These are phyloP conservation scores for Radiomyces spectabilis DNA, from an alignment of 192 early-diverging fungal species.

Conservation along the genomic window DNA sequence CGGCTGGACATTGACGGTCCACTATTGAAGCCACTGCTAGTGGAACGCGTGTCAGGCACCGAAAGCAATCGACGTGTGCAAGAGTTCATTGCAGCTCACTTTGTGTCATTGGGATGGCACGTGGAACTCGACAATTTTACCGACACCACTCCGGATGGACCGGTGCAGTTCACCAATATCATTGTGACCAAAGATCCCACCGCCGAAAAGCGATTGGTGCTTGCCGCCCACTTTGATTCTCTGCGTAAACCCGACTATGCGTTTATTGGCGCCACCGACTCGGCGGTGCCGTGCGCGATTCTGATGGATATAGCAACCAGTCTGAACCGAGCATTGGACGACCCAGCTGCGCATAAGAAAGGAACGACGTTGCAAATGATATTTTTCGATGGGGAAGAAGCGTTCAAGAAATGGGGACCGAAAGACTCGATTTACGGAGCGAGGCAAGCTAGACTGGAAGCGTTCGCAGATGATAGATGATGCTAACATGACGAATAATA, in stretches of 20 bases:
- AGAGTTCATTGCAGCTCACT: conserved; percentile 54
- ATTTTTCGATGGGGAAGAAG: conserved; percentile 98
- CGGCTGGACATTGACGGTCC: conserved; percentile 32
- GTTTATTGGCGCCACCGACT: conserved; percentile 89
- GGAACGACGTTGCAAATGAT: conserved; percentile 65
- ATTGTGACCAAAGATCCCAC: conserved; percentile 82
- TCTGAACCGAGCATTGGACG: conserved; percentile 45
- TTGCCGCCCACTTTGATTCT: conserved; percentile 93
- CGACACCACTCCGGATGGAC: conserved; percentile 68
- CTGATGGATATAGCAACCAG: conserved; percentile 73
- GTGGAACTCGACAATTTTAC: conserved; percentile 77
- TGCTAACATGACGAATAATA: too few relatives aligned
- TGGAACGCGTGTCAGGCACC: conserved; percentile 74
- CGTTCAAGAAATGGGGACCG: conserved; percentile 67
- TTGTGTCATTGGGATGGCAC: conserved; percentile 60
- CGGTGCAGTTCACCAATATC: conserved; percentile 75
- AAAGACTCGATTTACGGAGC: conserved; percentile 89
- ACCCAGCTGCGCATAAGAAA: neutral
- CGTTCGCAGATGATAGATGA: too few relatives aligned
- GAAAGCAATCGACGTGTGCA: conserved; percentile 63
- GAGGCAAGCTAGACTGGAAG: conserved; percentile 21
- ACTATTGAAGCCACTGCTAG: conserved; percentile 63
- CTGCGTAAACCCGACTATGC: conserved; percentile 60
- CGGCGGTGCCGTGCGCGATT: conserved; percentile 86
- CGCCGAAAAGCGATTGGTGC: conserved; percentile 60